These are phyloP conservation scores for Ophiostoma sp. DNA, from an alignment of 2,329 filamentous ascomycete genomes.

Conservation along the genomic window DNA sequence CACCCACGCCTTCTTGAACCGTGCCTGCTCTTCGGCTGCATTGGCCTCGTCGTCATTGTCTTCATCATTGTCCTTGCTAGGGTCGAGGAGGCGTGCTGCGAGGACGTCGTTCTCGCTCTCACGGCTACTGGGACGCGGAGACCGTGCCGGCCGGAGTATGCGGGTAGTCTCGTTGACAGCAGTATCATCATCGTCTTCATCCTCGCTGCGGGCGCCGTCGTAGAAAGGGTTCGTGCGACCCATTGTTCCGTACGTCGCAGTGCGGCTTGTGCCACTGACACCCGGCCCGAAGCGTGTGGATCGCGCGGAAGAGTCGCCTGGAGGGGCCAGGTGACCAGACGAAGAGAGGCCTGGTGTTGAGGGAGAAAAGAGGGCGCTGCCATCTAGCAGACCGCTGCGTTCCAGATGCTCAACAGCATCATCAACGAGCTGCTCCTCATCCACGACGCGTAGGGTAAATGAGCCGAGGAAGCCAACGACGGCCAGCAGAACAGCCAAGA, in stretches of 20 bases:
- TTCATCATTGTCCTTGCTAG: conserved; percentile 24
- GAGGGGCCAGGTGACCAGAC: background rate
- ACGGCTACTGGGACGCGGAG: conserved; percentile 1
- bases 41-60: conserved; percentile 26
- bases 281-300: conserved; percentile 23
- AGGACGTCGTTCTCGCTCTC: conserved; percentile 21
- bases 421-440: conserved; percentile 82
- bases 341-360: conserved; percentile 34
- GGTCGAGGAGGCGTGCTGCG: conserved; percentile 23
- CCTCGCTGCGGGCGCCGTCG: conserved; percentile 17
- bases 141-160: conserved; percentile 6
- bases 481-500: conserved; percentile 67
- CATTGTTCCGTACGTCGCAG: conserved; percentile 24
- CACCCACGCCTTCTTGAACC: conserved; percentile 72
- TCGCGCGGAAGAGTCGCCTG: conserved; percentile 9
- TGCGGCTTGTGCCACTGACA: conserved; percentile 13
- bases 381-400: conserved; percentile 72
- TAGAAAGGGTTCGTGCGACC: conserved; percentile 21
- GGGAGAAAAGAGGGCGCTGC: conserved; percentile 65
- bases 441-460: conserved; percentile 70
- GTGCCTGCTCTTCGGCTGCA: conserved; percentile 42
- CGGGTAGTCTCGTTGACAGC: conserved; percentile 18
- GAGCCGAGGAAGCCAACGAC: conserved; percentile 66
- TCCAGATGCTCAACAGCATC: conserved; percentile 88
- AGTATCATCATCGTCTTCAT: conserved; percentile 20